These are phyloP conservation scores for Colletotrichum sansevieriae DNA, from an alignment of 2,329 filamentous ascomycete genomes.

Conservation along the genomic window DNA sequence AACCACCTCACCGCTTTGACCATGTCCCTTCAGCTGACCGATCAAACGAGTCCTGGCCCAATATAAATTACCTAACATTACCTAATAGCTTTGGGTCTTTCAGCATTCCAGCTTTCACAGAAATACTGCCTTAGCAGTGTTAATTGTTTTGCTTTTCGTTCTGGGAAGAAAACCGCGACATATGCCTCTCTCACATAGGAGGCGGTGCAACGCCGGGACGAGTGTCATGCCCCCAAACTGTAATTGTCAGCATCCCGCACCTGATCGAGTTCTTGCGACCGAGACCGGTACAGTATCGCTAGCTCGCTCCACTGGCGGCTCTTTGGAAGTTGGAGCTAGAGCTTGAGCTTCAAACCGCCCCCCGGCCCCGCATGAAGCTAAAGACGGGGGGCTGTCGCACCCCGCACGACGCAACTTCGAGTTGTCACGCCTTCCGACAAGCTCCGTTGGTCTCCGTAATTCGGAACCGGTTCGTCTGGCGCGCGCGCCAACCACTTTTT, in stretches of 20 bases:
- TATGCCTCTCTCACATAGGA: not conserved
- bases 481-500: slow-evolving; percentile 28
- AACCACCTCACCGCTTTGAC: slow-evolving; percentile 34
- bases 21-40: slow-evolving; percentile 23
- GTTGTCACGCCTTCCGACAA: slow-evolving; percentile 38
- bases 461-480: slow-evolving; percentile 29
- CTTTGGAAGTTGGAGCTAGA: slow-evolving; percentile 25
- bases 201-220: slow-evolving; percentile 21
- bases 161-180: not conserved
- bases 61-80: slow-evolving; percentile 37
- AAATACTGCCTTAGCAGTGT: slow-evolving; percentile 9
- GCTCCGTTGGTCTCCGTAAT: slow-evolving; percentile 37
- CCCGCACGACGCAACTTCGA: slow-evolving; percentile 39
- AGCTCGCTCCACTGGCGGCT: slow-evolving; percentile 37
- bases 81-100: slow-evolving; percentile 19
- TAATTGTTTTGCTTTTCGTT: slow-evolving; percentile 4
- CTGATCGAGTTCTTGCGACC: slow-evolving; percentile 11
- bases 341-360: slow-evolving; percentile 15
- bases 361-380: slow-evolving; percentile 39
- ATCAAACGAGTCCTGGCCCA: slow-evolving; percentile 14
- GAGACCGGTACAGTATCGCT: slow-evolving; percentile 15
- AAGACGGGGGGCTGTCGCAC: slow-evolving; percentile 26
- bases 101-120: not conserved
- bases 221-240: slow-evolving; percentile 12
- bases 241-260: slow-evolving; percentile 22